These are phyloP conservation scores for Annona squamosa DNA, from an alignment of 164 flowering plant genomes.

Conservation along the genomic window DNA sequence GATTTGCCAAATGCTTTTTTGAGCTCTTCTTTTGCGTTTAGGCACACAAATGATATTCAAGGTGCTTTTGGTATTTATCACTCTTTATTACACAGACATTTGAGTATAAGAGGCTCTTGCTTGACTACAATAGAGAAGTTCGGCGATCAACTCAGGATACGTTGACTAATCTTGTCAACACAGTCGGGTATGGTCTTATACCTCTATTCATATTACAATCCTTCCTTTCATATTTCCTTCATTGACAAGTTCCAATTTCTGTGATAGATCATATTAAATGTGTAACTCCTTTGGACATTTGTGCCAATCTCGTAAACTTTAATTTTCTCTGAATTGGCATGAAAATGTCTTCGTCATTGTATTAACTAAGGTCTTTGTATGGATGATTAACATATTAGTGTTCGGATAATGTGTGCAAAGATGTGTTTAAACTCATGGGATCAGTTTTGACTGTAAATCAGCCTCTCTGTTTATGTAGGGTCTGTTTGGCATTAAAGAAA, in stretches of 20 bases:
- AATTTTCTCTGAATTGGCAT: not conserved
- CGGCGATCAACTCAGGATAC: conserved; percentile 90
- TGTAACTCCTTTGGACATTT: not conserved
- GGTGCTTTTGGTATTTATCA: not conserved
- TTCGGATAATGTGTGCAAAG: too few relatives aligned
- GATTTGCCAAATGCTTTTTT: not conserved
- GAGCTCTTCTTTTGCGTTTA: not conserved
- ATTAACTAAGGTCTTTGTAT: too few relatives aligned
- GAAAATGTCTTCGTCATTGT: not conserved
- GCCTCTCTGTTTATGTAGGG: too few relatives aligned
- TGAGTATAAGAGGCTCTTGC: conserved; percentile 82
- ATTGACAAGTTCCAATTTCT: not conserved
- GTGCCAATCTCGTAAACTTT: not conserved
- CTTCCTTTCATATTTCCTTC: not conserved
- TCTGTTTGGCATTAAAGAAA: too few relatives aligned
- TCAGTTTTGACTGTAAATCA: too few relatives aligned
- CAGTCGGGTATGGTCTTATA: conserved; percentile 61
- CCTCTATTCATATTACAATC: conserved; percentile 5
- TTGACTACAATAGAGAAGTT: conserved; percentile 90
- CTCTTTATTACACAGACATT: conserved; percentile 44
- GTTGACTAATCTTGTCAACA: conserved; percentile 63
- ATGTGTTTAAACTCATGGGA: too few relatives aligned
- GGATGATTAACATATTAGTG: too few relatives aligned
- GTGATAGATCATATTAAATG: too few relatives aligned
- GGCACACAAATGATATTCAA: not conserved